phyloP scores from a whole-genome alignment of 805 yeast species.

The Metschnikowia bowlesiae region DNA sequence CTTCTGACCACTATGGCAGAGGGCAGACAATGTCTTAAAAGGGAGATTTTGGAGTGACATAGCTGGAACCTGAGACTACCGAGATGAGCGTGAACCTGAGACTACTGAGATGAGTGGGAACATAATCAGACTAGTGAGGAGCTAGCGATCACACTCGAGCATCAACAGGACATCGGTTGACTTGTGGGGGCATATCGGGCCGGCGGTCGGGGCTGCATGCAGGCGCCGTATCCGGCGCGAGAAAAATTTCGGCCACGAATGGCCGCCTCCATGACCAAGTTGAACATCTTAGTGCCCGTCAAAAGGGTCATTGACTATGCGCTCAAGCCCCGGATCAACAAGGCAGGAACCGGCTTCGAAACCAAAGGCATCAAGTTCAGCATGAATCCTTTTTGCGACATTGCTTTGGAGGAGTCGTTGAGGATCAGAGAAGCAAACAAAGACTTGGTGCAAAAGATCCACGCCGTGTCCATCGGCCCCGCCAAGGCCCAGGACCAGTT shows the following conservation, averaged over 20 bases:
- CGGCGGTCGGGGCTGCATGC: conserved; percentile 5
- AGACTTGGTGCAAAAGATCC: conserved; percentile 69
- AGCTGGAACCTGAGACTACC: too few relatives aligned
- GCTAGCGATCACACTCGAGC: too few relatives aligned
- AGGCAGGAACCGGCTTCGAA: conserved; percentile 78
- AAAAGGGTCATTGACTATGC: conserved; percentile 95
- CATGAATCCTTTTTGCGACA: conserved; percentile 96
- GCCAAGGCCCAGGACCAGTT: conserved; percentile 81
- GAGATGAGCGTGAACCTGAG: too few relatives aligned
- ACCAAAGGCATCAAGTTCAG: conserved; percentile 86
- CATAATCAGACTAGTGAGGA: too few relatives aligned
- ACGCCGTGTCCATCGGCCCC: conserved; percentile 90
- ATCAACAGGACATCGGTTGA: too few relatives aligned
- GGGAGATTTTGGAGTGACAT: too few relatives aligned
- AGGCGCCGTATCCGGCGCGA: conserved; percentile 1
- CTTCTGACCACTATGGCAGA: too few relatives aligned
- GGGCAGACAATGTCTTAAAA: too few relatives aligned
- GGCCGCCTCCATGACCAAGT: conserved; percentile 32
- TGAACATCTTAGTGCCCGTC: conserved; percentile 84
- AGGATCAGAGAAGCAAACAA: conserved; percentile 66
- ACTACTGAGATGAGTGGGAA: too few relatives aligned
- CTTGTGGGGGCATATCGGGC: too few relatives aligned
- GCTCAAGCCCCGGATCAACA: conserved; percentile 86
- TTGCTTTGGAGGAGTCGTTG: conserved; percentile 94
- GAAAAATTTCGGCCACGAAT: conserved; percentile 3